Evolutionary conservation across 768 basidiomycete genomes (phyloP), one percentile per base, ranked within the genome.

Genomic region (Termitomyces sp.): DNA sequence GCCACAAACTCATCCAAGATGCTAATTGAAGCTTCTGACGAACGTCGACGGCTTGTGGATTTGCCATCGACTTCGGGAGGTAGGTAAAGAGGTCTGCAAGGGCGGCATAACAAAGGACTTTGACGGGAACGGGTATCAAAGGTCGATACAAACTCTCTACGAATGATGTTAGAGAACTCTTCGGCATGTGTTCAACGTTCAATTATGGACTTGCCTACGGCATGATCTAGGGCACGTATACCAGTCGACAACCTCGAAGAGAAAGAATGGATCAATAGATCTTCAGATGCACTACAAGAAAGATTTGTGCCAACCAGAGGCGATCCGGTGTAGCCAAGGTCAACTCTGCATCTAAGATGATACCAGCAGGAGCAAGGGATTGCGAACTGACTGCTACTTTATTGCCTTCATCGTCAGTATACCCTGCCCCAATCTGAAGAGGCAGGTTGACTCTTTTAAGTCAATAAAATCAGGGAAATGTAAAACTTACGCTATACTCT

Each of bases 1-100:
- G 88, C 87, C 86, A 90, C 11, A 89, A 62, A 60, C 86, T 89
- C 86, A 89, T 89, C 90, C 88, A 91, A 1, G 87, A 81, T 2
- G 89, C 90, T 41, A 91, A 54, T 66, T 89, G 82, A 14, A 90
- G 75, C 66, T 80, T 85, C 63, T 90, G 87, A 16, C 90, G 82
- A 52, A 75, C 68, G n/a, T 76, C 79, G 35, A 91, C 59, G 57
- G 82, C 75, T 27, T 69, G 63, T 0, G 87, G 84, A 58, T 87
- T 70, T 14, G 76, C 81, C 66, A 85, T 89, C 25, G 83, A 84
- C 53, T 72, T 68, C 0, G 88, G 86, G 12, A 93, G 79, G 68
- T 86, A 89, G 58, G 77, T 83, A 76, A 92, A 91, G 25, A 92
- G 76, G 62, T 90, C 88, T 4, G 78, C 78, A 53, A 92, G 68